Conservation (phyloP, 805 yeast species). For the Teunomyces panamensis region DNA sequence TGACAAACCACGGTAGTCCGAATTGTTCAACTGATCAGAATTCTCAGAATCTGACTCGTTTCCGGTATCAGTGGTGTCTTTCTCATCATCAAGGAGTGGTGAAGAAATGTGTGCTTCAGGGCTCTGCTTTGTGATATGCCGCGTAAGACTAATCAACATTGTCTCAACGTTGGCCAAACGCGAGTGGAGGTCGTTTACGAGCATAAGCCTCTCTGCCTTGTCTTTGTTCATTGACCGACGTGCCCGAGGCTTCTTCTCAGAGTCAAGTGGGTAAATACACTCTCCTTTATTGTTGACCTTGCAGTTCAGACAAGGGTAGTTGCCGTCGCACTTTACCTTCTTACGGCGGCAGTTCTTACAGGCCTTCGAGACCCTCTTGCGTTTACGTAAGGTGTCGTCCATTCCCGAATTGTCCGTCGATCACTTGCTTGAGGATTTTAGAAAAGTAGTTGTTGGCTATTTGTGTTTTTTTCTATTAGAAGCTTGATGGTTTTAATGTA, state of each 20-base stretch:
- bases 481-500: not conserved
- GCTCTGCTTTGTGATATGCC: slow-evolving; percentile 5
- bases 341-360: slow-evolving; percentile 47
- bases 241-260: slow-evolving; percentile 15
- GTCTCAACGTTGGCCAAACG: slow-evolving; percentile 14
- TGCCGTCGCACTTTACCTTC: slow-evolving; percentile 40
- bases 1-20: not conserved
- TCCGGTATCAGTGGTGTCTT: slow-evolving; percentile 12
- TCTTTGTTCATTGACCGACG: slow-evolving; percentile 1
- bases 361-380: slow-evolving; percentile 21
- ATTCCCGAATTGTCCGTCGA: not conserved
- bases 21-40: not conserved
- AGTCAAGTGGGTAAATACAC: slow-evolving; percentile 17
- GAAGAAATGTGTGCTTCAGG: slow-evolving; percentile 4
- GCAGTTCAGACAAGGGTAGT: slow-evolving; percentile 21
- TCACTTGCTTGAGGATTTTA: too few relatives aligned
- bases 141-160: slow-evolving; percentile 14
- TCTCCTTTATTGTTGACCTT: slow-evolving; percentile 11
- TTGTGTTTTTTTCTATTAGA: too few relatives aligned
- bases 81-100: slow-evolving; percentile 8
- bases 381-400: slow-evolving; percentile 1
- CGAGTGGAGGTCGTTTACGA: slow-evolving; percentile 9
- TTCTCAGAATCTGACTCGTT: slow-evolving; percentile 2
- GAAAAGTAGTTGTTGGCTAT: not conserved
- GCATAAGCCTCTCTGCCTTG: not conserved